Evolutionary conservation across 805 yeast genomes (phyloP), one percentile per base, ranked within the genome.

Genomic region (Saccharomycopsis selenospora): DNA sequence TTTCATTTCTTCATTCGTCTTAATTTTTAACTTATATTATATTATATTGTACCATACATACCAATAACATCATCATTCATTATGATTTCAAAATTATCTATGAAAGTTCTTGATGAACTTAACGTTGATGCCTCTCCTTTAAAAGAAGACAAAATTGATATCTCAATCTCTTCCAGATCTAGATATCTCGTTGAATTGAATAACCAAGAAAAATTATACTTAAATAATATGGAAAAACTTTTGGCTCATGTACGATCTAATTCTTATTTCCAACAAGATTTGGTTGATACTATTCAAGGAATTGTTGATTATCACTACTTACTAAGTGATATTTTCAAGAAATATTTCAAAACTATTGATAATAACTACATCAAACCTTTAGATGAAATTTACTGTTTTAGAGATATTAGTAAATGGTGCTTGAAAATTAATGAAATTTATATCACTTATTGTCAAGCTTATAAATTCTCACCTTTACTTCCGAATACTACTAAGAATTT

Each of bases 81-180:
- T 46, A 40, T 49, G 11, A 46, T 51, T 13, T 41, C 46, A 7
- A 51, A 51, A 22, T 20, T 51, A 13, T 48, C 52, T 8, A 11
- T 48, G 23, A 43, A 50, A 42, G 54, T 50, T 14, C 49, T 50
- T 27, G 29, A 50, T 22, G 54, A 50, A 24, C 36, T 50, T 11
- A 28, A 50, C 13, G 43, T 50, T n/a, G 48, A 50, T 13, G 40
- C 48, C 28, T 26, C 38, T 25, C 40, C 47, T 3, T 42, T 43
- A n/a, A 30, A 43, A 24, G 48, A 20, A 23, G 26, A 14, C 42
- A 47, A 43, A 42, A 50, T 50, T 24, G 49, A 51, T 17, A 26
- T 48, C 13, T 49, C 51, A 10, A 51, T 51, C 10, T 40, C 46
- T n/a, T 40, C 46, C 23, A 45, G 51, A 42, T 40, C 45, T 23